A percentile compares a stretch with the other conserved stretches of the same genome.
phyloP scores from a whole-genome alignment of 2,329 filamentous ascomycete species.

The Arthrinium puccinioides region DNA sequence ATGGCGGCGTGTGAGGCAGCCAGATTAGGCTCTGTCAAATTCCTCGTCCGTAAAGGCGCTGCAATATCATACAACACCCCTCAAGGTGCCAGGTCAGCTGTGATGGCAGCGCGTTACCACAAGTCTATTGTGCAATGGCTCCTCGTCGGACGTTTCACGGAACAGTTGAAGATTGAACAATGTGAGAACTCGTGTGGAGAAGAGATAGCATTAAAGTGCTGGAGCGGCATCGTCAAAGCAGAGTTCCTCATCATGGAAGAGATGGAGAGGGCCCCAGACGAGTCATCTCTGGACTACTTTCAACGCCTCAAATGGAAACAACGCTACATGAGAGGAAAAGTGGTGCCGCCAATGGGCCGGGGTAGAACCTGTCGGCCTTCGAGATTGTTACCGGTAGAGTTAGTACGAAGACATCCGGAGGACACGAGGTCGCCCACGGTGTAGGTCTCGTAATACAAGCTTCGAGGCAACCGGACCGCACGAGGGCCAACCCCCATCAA shows the following conservation, averaged over 20 bases:
- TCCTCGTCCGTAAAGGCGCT: slow-evolving; percentile 6
- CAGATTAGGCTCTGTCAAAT: slow-evolving; percentile 1
- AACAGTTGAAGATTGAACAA: slow-evolving; percentile 5
- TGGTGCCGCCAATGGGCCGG: neutral
- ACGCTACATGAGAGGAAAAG: slow-evolving; percentile 1
- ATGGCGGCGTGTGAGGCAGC: slow-evolving; percentile 3
- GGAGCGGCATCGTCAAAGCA: slow-evolving; percentile 5
- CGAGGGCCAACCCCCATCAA: neutral
- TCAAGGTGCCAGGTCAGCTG: slow-evolving; percentile 4
- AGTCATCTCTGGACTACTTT: slow-evolving; percentile 6
- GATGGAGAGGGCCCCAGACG: slow-evolving; percentile 3
- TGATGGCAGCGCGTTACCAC: neutral
- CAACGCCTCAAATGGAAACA: slow-evolving; percentile 1
- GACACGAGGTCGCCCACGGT: too few species aligned
- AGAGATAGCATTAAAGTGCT: neutral
- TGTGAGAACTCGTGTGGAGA: neutral
- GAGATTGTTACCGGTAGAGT: slow-evolving; percentile 4
- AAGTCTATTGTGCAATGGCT: slow-evolving; percentile 5
- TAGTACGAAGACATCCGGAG: slow-evolving; percentile 5
- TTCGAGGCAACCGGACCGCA: neutral
- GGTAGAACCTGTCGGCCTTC: slow-evolving; percentile 5
- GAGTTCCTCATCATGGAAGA: slow-evolving; percentile 4
- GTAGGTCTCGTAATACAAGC: neutral
- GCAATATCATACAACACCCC: slow-evolving; percentile 1
- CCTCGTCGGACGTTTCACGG: slow-evolving; percentile 6